Conservation (phyloP, 2,329 filamentous ascomycete species). For the Ophiocordyceps camponoti-saundersi region DNA sequence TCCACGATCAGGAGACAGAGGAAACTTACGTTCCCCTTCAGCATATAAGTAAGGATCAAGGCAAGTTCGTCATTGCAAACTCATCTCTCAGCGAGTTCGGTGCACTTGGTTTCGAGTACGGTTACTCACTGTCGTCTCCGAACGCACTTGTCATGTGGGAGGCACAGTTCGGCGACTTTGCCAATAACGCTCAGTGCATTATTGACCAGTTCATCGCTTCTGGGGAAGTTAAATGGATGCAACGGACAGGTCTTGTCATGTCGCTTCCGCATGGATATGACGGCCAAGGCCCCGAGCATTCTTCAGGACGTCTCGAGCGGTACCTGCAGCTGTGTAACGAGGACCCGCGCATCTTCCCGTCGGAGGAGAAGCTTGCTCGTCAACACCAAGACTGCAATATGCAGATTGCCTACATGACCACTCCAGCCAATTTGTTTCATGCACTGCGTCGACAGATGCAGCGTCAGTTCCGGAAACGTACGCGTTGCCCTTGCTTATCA, state of each 20-base stretch:
- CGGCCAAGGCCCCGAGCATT: conserved; percentile 95
- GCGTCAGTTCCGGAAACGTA: conserved; percentile 97
- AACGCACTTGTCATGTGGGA: conserved; percentile 99
- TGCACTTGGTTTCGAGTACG: conserved; percentile 92
- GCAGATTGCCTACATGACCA: conserved; percentile 97
- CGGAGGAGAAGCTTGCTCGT: conserved; percentile 73
- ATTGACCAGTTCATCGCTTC: conserved; percentile 98
- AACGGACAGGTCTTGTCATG: conserved; percentile 90
- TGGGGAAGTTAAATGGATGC: conserved; percentile 96
- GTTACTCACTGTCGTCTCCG: conserved; percentile 91
- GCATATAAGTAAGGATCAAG: conserved; percentile 78
- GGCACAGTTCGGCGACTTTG: conserved; percentile 98
- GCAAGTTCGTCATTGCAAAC: conserved; percentile 92
- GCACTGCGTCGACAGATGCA: conserved; percentile 94
- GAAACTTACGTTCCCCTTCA: conserved; percentile 84
- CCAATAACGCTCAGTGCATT: conserved; percentile 98
- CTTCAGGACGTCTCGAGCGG: conserved; percentile 89
- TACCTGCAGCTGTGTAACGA: conserved; percentile 97
- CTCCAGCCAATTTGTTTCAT: conserved; percentile 90
- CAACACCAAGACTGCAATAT: conserved; percentile 99
- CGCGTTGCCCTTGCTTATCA: conserved; percentile 20
- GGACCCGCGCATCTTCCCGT: conserved; percentile 84
- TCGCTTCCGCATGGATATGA: conserved; percentile 96
- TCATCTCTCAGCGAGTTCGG: conserved; percentile 61
- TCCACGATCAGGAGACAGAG: conserved; percentile 95